Evolutionary conservation across 495 filamentous ascomycete genomes (phyloP), one percentile per base, ranked within the genome.

Genomic region (Corynascus novoguineensis): DNA sequence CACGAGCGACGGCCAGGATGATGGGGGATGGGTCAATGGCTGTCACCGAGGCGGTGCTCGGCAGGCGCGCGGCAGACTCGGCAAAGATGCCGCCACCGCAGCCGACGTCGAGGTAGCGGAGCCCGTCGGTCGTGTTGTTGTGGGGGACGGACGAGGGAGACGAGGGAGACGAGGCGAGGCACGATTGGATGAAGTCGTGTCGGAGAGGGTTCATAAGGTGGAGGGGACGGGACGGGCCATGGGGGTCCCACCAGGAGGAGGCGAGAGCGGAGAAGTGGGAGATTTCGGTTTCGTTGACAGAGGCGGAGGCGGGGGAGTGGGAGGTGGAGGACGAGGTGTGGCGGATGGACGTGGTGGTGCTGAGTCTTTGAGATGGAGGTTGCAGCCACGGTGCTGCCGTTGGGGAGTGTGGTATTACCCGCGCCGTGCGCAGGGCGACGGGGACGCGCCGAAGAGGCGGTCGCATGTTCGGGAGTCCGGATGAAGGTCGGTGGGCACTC

Each of bases 121-220:
- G 71, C 1, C 60, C 51, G 66, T 28, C n/a, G 34, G 41, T n/a
- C n/a, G n/a, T 17, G 45, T 4, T 5, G 59, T 14, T 8, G 38
- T 31, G n/a, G 4, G 48, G n/a, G 47, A 38, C 9, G n/a, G 58
- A 41, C 17, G 56, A 52, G 11, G 47, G 14, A 14, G 49, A 41
- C 5, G 31, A 4, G 21, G 54, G 19, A 3, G 65, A 59, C 9
- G 76, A 75, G 61, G 78, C 70, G 57, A 80, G 84, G 63, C 92
- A 96, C 34, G 75, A 68, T 3, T 75, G 72, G 69, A 98, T 93
- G 75, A 97, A 97, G 66, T 90, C 85, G 71, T 97, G 90, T 31
- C 93, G 90, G 40, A 95, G 83, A 10, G 95, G 93, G 76, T 98
- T 97, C 93, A 98, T 97, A 47, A 95, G 85, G 71, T 97, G 95